Evolutionary conservation across 192 early-diverging fungal genomes (phyloP), one percentile per base, ranked within the genome.

Genomic region (Coemansia sp.): DNA sequence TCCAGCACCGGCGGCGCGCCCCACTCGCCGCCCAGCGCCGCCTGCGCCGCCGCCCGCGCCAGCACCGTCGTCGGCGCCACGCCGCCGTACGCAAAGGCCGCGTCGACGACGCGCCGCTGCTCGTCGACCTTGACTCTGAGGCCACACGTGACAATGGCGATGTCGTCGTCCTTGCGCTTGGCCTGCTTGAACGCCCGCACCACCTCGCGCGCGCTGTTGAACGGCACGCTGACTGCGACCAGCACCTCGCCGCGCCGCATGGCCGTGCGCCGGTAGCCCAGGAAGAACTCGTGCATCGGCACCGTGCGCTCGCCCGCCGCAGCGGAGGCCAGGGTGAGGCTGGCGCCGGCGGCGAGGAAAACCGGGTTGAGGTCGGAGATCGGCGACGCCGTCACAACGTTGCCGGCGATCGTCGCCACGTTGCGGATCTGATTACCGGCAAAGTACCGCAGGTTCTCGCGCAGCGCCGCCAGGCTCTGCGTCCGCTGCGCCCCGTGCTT

Each of bases 351-450:
- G 8, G 93, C 88, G 12, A 96, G 76, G 56, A 93, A 88, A 32
- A 94, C 90, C 0, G 94, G 94, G 74, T 94, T 96, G 58, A 96
- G 80, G 67, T 96, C 94, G 15, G 92, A 94, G 62, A 94, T 94
- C 14, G 94, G 93, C 59, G 90, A 91, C 19, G 93, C 94, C 5
- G 94, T 94, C 17, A 85, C 88, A 51, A 96, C 89, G 77, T 94
- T 96, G 32, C 94, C 94, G 38, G 89, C 94, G 60, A 94, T 83
- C 11, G 89, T 88, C 8, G 94, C 91, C 3, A 94, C 92, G 72
- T 94, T 94, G 71, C 94, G 85, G 68, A 96, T 91, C 84, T 96
- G 94, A 59, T 82, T 81, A 45, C 94, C 92, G 10, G 93, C 93
- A 86, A 94, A 94, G 77, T 87, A 93, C 64, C 86, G 81, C 56